Evolutionary conservation across 1,284 basidiomycete genomes (phyloP).

Genomic region (Nidula niveotomentosa): DNA sequence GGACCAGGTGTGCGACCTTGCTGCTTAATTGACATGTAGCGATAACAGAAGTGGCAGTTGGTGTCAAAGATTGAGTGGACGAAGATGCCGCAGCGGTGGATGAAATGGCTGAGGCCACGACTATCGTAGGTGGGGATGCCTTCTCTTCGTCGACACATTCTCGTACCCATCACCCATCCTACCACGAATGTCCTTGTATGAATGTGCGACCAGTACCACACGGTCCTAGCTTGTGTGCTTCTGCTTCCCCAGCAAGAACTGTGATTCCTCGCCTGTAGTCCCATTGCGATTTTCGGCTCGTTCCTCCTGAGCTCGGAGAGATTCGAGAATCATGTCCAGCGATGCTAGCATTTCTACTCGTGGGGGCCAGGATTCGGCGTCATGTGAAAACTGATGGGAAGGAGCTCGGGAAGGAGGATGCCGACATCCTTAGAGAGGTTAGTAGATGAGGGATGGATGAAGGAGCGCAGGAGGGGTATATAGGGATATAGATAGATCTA

Average conservation of each 20-base stretch:
- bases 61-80: slow-evolving; percentile 3
- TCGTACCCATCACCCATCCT: slow-evolving; percentile 18
- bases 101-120: not conserved
- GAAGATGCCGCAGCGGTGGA: not conserved
- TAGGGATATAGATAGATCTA: slow-evolving; percentile 67
- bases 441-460: slow-evolving; percentile 37
- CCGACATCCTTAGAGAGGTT: slow-evolving; percentile 40
- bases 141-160: slow-evolving; percentile 41
- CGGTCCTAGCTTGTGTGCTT: slow-evolving; percentile 14
- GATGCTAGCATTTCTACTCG: slow-evolving; percentile 34
- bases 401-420: slow-evolving; percentile 57
- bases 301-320: slow-evolving; percentile 28
- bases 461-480: slow-evolving; percentile 29
- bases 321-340: slow-evolving; percentile 39
- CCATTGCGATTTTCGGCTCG: not conserved
- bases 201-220: slow-evolving; percentile 54
- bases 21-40: slow-evolving; percentile 2
- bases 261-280: not conserved
- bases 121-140: slow-evolving; percentile 5
- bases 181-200: slow-evolving; percentile 60
- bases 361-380: slow-evolving; percentile 38
- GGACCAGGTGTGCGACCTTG: slow-evolving; percentile 39
- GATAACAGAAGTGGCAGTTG: not conserved
- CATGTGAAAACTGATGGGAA: slow-evolving; percentile 61
- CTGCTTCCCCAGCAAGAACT: not conserved